Conservation (phyloP, 139 green algal genomes). For the Chlorella sp. region DNA sequence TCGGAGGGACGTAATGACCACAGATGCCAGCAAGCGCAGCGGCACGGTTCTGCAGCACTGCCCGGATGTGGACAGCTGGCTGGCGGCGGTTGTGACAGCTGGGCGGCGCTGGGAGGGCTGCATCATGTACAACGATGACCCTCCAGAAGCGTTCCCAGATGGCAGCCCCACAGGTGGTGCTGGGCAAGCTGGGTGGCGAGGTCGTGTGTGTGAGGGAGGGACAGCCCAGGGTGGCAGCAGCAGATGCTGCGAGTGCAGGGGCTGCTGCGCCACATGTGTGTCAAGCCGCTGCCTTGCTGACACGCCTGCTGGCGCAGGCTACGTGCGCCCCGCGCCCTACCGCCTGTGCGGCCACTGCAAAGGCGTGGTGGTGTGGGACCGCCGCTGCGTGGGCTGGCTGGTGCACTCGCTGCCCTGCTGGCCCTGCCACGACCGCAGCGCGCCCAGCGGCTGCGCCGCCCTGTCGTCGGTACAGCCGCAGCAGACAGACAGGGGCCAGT, state of each 20-base stretch:
- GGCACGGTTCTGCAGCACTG: not conserved
- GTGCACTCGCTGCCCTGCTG: conserved; percentile 5
- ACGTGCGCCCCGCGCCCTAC: not conserved
- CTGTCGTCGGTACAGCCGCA: not conserved
- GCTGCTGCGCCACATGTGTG: not conserved
- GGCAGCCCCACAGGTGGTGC: not conserved
- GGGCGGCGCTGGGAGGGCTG: not conserved
- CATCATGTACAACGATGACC: not conserved
- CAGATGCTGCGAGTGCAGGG: not conserved
- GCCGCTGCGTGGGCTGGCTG: not conserved
- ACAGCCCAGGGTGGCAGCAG: not conserved
- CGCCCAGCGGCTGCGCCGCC: not conserved
- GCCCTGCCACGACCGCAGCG: not conserved
- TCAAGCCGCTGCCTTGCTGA: not conserved
- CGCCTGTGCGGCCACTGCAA: not conserved
- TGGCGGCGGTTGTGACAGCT: not conserved
- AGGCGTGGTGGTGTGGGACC: conserved; percentile 4
- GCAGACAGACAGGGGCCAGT: not conserved
- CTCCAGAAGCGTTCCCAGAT: not conserved
- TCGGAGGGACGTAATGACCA: not conserved
- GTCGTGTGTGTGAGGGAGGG: not conserved
- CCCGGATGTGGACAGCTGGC: not conserved
- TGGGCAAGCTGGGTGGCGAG: not conserved
- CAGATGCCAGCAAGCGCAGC: not conserved
- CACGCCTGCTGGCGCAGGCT: not conserved